Percentiles rank a stretch among this genome's conserved stretches.
Evolutionary conservation across 108 stramenopile species (phyloP).

Genomic region (Pseudonitzschia pungens): DNA sequence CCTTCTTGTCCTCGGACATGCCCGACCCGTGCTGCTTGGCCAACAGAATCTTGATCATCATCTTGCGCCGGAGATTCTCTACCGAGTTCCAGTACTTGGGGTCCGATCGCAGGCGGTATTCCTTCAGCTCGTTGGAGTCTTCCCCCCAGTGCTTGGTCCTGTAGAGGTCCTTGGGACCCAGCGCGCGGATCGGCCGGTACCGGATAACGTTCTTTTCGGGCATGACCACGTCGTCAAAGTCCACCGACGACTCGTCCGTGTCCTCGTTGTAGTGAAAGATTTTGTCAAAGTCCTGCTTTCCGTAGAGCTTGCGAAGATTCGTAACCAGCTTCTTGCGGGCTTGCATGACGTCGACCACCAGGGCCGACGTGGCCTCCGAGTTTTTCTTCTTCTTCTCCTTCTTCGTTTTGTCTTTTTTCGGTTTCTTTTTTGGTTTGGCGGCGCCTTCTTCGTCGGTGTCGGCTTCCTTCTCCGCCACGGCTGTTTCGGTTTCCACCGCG

Average conservation of each 20-base stretch:
- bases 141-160: background rate
- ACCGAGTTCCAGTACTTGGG: background rate
- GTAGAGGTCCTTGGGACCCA: background rate
- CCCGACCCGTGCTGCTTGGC: background rate
- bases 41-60: conserved; percentile 34
- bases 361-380: background rate
- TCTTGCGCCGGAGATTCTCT: conserved; percentile 21
- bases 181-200: background rate
- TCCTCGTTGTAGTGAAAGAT: conserved; percentile 9
- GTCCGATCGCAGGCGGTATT: background rate
- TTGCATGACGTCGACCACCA: background rate
- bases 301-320: conserved; percentile 22
- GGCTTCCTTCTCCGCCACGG: too few species aligned
- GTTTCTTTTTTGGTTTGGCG: too few species aligned
- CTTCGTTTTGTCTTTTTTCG: too few species aligned
- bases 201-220: background rate
- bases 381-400: too few species aligned
- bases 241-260: background rate
- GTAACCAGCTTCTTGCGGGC: background rate
- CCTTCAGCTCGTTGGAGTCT: background rate
- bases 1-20: background rate
- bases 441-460: too few species aligned
- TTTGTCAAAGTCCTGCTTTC: conserved; percentile 9
- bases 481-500: too few species aligned
- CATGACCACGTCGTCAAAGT: background rate